Conservation (phyloP, 1,284 basidiomycete genomes). For the Fomitopsis pinicola region DNA sequence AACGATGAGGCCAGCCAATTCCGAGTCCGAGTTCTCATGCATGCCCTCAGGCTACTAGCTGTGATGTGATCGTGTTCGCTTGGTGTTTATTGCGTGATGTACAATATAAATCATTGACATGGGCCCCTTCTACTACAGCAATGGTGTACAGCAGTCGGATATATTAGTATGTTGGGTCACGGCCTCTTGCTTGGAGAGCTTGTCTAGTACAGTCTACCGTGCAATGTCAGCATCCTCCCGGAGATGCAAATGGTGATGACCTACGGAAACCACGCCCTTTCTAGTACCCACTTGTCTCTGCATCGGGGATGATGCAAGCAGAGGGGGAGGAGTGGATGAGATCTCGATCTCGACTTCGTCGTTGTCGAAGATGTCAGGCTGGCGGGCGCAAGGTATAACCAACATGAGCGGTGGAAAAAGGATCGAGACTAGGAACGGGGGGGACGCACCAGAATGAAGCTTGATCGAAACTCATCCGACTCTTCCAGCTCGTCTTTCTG, state of each 20-base stretch:
- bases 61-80: too few relatives aligned
- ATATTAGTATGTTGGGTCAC: too few relatives aligned
- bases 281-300: not conserved
- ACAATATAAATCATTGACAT: not conserved
- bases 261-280: not conserved
- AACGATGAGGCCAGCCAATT: too few relatives aligned
- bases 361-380: constrained; percentile 24
- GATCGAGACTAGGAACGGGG: not conserved
- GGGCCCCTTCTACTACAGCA: not conserved
- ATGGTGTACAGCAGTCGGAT: too few relatives aligned
- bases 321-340: constrained; percentile 38
- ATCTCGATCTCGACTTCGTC: constrained; percentile 55
- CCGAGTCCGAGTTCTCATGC: too few relatives aligned
- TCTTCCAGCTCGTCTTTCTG: not conserved
- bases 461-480: constrained; percentile 3
- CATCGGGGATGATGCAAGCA: not conserved
- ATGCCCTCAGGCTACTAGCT: too few relatives aligned
- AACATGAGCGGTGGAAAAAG: not conserved
- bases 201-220: constrained; percentile 12
- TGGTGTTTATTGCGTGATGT: not conserved
- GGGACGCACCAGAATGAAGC: constrained; percentile 3
- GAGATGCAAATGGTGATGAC: not conserved
- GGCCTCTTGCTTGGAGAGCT: too few relatives aligned
- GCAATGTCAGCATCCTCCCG: constrained; percentile 4
- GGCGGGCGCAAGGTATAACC: not conserved